Evolutionary conservation across 1,139 yeast genomes (phyloP).

Genomic region (Pichia inconspicua): DNA sequence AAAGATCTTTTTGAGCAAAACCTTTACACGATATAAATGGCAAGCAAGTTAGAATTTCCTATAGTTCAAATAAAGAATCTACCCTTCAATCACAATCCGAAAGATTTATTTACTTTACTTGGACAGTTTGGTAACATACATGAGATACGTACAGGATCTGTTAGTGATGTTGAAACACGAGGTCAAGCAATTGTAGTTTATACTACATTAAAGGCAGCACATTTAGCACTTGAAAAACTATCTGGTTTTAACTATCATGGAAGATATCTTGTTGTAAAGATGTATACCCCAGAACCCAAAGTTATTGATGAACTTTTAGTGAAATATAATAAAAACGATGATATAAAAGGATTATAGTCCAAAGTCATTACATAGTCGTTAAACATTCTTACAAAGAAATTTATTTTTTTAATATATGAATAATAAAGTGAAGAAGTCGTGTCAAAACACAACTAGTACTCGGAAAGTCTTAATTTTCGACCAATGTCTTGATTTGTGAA

Average conservation of each 20-base stretch:
- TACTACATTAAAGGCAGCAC: conserved; percentile 41
- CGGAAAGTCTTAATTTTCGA: conserved; percentile 64
- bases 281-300: conserved; percentile 22
- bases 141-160: conserved; percentile 46
- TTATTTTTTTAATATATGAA: neutral
- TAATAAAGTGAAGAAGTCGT: neutral
- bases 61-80: conserved; percentile 52
- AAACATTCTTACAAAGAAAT: neutral
- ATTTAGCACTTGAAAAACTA: conserved; percentile 43
- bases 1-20: too few species aligned
- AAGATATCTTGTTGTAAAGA: conserved; percentile 47
- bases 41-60: conserved; percentile 33
- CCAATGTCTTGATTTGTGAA: conserved; percentile 59
- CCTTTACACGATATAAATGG: too few species aligned
- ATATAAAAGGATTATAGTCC: neutral
- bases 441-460: conserved; percentile 36
- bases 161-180: conserved; percentile 29
- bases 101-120: conserved; percentile 45
- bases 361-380: too few species aligned
- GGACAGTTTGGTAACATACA: conserved; percentile 51
- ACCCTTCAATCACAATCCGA: conserved; percentile 43
- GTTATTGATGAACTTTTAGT: neutral
- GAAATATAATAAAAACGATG: neutral
- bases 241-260: conserved; percentile 58
- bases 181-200: conserved; percentile 58